Evolutionary conservation across 2,329 filamentous ascomycete genomes (phyloP).

Genomic region (Pseudogymnoascus sp.): DNA sequence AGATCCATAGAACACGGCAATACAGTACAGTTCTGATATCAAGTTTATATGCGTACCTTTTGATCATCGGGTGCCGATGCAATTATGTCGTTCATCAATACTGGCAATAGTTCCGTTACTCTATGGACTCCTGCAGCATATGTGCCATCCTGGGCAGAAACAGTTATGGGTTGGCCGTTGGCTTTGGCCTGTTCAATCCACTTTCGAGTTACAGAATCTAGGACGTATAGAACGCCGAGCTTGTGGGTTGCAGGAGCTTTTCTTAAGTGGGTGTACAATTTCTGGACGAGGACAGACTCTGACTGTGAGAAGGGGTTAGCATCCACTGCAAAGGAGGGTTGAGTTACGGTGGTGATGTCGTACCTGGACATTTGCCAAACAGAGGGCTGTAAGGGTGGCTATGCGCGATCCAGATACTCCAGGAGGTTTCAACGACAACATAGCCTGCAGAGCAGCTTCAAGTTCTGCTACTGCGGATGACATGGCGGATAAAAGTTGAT

Average conservation of each 20-base stretch:
- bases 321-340: conserved; percentile 9
- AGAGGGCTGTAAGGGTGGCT: conserved; percentile 75
- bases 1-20: conserved; percentile 9
- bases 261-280: conserved; percentile 95
- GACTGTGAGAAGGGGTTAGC: conserved; percentile 50
- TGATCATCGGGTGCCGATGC: conserved; percentile 83
- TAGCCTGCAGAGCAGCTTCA: conserved; percentile 82
- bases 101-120: conserved; percentile 90
- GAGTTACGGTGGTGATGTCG: conserved; percentile 19
- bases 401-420: conserved; percentile 94
- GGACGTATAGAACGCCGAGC: conserved; percentile 96
- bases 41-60: conserved; percentile 66
- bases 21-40: conserved; percentile 11
- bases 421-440: conserved; percentile 85
- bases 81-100: conserved; percentile 92
- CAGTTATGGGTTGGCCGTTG: conserved; percentile 73
- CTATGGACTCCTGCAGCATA: conserved; percentile 92
- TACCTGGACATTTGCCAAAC: conserved; percentile 88
- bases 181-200: conserved; percentile 95
- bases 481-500: conserved; percentile 40
- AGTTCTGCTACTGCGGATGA: conserved; percentile 84
- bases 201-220: conserved; percentile 99
- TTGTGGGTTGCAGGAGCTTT: conserved; percentile 93
- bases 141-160: conserved; percentile 78
- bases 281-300: conserved; percentile 90